phyloP scores from a whole-genome alignment of 1,284 basidiomycete species.

The Polyporus tsugae region DNA sequence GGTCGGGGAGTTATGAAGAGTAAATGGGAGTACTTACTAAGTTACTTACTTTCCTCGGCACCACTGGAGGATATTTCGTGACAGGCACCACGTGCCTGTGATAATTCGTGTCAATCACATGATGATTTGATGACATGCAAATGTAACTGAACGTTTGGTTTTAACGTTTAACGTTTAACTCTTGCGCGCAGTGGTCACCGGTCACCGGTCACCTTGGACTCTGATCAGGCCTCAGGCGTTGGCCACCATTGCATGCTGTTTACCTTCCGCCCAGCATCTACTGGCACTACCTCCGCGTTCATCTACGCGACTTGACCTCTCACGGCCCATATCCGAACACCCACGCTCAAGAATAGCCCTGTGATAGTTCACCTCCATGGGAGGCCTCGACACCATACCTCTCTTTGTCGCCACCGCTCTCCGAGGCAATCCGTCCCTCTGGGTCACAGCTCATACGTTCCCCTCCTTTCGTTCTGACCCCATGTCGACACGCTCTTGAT shows the following conservation, averaged over 20 bases:
- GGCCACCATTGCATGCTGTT: no score
- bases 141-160: no score
- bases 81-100: neutral
- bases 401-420: neutral
- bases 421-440: neutral
- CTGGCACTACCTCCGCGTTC: neutral
- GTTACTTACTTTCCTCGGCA: no score
- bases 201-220: no score
- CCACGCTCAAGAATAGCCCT: slow-evolving; percentile 8
- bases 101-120: neutral
- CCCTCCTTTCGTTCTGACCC: slow-evolving; percentile 2
- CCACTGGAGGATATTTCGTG: neutral
- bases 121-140: neutral
- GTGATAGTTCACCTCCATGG: neutral
- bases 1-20: no score
- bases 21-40: no score
- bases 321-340: slow-evolving; percentile 1
- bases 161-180: no score
- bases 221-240: no score
- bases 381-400: neutral
- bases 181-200: no score
- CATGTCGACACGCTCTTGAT: neutral
- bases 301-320: neutral
- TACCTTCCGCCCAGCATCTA: no score
- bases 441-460: neutral